Percentiles rank a stretch among this genome's conserved stretches.
Conservation (phyloP, 2,329 filamentous ascomycete genomes). For the Xylariomycetidae sp. region DNA sequence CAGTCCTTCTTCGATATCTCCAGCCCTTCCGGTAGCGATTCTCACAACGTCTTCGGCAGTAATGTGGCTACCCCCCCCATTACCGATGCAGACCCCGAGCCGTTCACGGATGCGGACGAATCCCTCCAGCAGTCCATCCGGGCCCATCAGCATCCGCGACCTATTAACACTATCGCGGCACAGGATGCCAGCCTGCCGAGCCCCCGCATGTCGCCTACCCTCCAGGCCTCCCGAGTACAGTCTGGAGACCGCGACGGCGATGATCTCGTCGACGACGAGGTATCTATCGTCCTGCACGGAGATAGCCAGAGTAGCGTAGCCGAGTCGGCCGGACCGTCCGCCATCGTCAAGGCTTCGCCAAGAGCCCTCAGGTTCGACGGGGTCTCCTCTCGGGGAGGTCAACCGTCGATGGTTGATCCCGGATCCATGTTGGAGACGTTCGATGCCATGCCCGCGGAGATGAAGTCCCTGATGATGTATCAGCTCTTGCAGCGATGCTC, state of each 20-base stretch:
- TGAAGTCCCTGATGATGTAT: conserved; percentile 97
- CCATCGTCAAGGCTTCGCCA: conserved; percentile 17
- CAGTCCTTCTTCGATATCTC: conserved; percentile 40
- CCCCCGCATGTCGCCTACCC: conserved; percentile 86
- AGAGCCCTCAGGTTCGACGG: conserved; percentile 20
- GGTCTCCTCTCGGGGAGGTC: conserved; percentile 20
- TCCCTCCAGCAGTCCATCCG: conserved; percentile 42
- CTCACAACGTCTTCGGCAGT: conserved; percentile 56
- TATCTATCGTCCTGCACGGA: conserved; percentile 29
- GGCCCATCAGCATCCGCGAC: conserved; percentile 42
- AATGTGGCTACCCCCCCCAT: conserved; percentile 71
- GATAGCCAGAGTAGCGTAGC: conserved; percentile 39
- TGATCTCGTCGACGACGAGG: conserved; percentile 32
- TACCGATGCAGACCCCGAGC: conserved; percentile 63
- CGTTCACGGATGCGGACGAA: conserved; percentile 48
- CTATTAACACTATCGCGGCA: conserved; percentile 65
- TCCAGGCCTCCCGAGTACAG: conserved; percentile 62
- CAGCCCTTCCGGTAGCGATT: conserved; percentile 51
- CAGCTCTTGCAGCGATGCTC: conserved; percentile 86
- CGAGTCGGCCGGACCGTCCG: conserved; percentile 25
- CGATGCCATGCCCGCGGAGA: conserved; percentile 81
- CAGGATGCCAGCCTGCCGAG: conserved; percentile 93
- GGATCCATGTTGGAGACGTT: conserved; percentile 84
- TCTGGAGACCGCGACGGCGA: conserved; percentile 35
- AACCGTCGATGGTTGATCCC: conserved; percentile 65